Evolutionary conservation across 1,284 basidiomycete species (phyloP).

Genomic region (Moniliophthora roreri): DNA sequence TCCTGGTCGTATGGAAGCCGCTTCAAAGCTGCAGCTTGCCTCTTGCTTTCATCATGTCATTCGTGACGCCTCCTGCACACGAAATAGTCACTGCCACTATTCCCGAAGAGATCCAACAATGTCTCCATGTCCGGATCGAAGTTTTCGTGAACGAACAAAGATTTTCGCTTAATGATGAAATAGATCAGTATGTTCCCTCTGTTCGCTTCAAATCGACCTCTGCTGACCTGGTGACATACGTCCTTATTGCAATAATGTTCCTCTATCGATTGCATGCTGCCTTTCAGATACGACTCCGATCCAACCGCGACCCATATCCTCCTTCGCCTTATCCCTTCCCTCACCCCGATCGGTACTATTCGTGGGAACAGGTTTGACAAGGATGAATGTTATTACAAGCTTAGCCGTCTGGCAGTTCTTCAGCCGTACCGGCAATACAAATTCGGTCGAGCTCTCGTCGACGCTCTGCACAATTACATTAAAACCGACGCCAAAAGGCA

Average conservation of each 20-base stretch:
- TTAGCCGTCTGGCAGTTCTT: slow-evolving; percentile 67
- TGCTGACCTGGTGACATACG: not conserved
- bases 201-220: slow-evolving; percentile 6
- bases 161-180: slow-evolving; percentile 69
- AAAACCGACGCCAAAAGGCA: slow-evolving; percentile 36
- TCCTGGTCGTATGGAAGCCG: not conserved
- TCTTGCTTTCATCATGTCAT: not conserved
- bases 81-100: slow-evolving; percentile 53
- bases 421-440: slow-evolving; percentile 60
- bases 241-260: not conserved
- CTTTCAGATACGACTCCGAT: slow-evolving; percentile 47
- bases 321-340: slow-evolving; percentile 59
- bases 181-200: slow-evolving; percentile 62
- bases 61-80: slow-evolving; percentile 38
- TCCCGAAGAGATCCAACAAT: slow-evolving; percentile 47
- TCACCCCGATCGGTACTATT: slow-evolving; percentile 68
- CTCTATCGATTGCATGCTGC: slow-evolving; percentile 1
- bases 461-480: slow-evolving; percentile 59
- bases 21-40: too few relatives aligned
- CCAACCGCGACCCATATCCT: slow-evolving; percentile 66
- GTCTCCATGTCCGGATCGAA: slow-evolving; percentile 60
- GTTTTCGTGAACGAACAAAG: slow-evolving; percentile 72
- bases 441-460: slow-evolving; percentile 65
- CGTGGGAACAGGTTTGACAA: slow-evolving; percentile 29
- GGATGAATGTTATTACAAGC: slow-evolving; percentile 19